These are phyloP conservation scores for Colletotrichum gigasporum DNA, from an alignment of 2,329 filamentous ascomycete genomes.

Conservation along the genomic window DNA sequence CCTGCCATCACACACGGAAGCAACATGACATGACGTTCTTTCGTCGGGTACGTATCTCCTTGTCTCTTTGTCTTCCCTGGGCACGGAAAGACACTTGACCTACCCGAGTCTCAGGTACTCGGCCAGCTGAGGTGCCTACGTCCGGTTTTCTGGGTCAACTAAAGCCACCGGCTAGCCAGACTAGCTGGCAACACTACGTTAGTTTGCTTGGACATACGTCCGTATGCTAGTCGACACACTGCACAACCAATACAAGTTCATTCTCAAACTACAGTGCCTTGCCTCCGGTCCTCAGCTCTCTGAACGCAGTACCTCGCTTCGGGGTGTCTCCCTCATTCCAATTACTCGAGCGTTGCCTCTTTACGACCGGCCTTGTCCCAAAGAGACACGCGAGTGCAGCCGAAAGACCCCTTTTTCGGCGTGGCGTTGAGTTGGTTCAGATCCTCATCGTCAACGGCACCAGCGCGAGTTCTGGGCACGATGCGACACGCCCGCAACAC, in stretches of 20 bases:
- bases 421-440: conserved; percentile 16
- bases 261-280: background rate
- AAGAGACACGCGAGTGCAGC: background rate
- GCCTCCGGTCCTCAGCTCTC: too few relatives aligned
- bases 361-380: background rate
- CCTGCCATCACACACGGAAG: too few relatives aligned
- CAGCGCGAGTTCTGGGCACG: background rate
- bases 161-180: background rate
- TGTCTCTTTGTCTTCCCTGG: too few relatives aligned
- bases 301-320: too few relatives aligned
- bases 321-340: too few relatives aligned
- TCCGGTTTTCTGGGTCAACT: background rate
- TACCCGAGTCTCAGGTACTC: background rate
- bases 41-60: too few relatives aligned
- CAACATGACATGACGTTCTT: too few relatives aligned
- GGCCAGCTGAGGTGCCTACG: too few relatives aligned
- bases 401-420: conserved; percentile 19
- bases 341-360: too few relatives aligned
- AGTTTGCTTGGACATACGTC: conserved; percentile 12
- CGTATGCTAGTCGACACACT: conserved; percentile 17
- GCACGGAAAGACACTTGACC: too few relatives aligned
- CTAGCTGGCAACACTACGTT: conserved; percentile 12
- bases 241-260: background rate
- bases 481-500: conserved; percentile 16
- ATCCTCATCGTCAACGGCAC: conserved; percentile 24